A percentile compares a stretch with the other conserved stretches of the same genome.
These are phyloP conservation scores for Leavenworthia alabamica DNA, from an alignment of 345 rosid genomes.

Conservation along the genomic window DNA sequence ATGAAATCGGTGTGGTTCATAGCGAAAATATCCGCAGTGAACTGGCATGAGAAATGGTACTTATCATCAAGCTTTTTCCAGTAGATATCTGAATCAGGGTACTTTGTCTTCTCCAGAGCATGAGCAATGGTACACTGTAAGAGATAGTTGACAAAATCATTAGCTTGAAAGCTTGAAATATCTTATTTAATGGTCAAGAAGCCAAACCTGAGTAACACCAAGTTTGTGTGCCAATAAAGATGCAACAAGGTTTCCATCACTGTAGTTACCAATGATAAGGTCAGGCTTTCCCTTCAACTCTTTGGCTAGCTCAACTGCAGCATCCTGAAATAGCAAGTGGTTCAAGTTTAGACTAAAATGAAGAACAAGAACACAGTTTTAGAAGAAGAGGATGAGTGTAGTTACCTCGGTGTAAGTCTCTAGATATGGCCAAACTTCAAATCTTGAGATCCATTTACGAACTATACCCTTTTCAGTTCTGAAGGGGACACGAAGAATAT, in stretches of 20 bases:
- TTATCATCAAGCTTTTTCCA: constrained; percentile 90
- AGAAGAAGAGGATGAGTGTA: background rate
- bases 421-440: constrained; percentile 96
- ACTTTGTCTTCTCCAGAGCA: constrained; percentile 92
- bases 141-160: background rate
- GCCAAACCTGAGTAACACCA: constrained; percentile 82
- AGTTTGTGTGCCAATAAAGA: constrained; percentile 80
- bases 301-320: constrained; percentile 61
- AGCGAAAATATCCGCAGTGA: constrained; percentile 86
- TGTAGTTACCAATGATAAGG: constrained; percentile 88
- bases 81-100: constrained; percentile 91
- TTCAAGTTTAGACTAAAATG: background rate
- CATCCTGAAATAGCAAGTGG: constrained; percentile 48
- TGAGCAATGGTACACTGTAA: constrained; percentile 92
- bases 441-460: constrained; percentile 86
- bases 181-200: background rate
- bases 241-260: constrained; percentile 93
- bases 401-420: constrained; percentile 82
- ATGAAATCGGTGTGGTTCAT: constrained; percentile 98
- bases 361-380: background rate
- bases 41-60: constrained; percentile 94
- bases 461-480: constrained; percentile 72
- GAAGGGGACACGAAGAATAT: constrained; percentile 86
- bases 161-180: background rate
- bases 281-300: constrained; percentile 92